phyloP scores from a whole-genome alignment of 2,329 filamentous ascomycete genomes.

The Neurospora sp. region DNA sequence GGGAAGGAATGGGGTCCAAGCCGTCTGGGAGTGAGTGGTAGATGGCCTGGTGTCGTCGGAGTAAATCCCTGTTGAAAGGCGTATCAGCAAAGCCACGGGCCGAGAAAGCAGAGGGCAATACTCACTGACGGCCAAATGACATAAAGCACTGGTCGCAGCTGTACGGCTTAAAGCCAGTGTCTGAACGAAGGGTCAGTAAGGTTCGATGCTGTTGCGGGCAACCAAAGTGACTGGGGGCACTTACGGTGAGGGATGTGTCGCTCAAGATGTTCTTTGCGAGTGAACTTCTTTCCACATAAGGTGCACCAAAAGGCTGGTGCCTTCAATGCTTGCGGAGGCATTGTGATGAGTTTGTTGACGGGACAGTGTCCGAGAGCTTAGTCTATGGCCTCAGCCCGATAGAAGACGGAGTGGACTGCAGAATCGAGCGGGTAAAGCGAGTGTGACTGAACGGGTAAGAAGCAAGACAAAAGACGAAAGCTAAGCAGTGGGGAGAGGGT shows the following conservation, averaged over 20 bases:
- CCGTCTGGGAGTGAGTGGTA: neutral
- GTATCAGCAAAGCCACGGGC: neutral
- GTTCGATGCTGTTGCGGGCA: neutral
- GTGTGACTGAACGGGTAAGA: neutral
- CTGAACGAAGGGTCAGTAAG: neutral
- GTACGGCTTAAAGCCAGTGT: neutral
- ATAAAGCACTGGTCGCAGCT: neutral
- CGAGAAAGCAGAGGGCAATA: neutral
- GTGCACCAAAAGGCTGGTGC: neutral
- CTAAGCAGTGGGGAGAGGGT: neutral
- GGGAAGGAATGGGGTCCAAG: neutral
- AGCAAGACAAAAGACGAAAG: neutral
- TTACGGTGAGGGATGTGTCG: neutral
- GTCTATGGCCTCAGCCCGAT: neutral
- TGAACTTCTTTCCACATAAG: neutral
- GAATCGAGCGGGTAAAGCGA: neutral
- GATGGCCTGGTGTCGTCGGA: neutral
- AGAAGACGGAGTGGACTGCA: neutral
- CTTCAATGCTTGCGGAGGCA: neutral
- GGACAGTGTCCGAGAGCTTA: neutral
- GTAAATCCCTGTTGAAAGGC: neutral
- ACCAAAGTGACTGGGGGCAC: neutral
- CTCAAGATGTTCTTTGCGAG: neutral
- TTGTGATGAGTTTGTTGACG: neutral
- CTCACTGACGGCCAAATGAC: neutral